These are phyloP conservation scores for Mallotus repandus DNA, from an alignment of 441 rosid species.

Conservation along the genomic window DNA sequence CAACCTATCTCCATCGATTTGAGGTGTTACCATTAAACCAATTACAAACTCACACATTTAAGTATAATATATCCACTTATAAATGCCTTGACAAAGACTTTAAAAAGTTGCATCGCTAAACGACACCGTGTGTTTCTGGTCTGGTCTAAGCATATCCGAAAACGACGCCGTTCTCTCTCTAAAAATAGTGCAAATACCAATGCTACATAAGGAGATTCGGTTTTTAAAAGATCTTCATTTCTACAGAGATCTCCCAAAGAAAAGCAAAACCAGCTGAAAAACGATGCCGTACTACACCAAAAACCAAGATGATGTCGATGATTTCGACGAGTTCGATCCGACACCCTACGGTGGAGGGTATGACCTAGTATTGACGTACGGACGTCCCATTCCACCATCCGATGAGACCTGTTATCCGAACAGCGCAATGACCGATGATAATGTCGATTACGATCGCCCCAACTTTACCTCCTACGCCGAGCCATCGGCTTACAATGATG, in stretches of 20 bases:
- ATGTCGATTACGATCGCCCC: slow-evolving; percentile 58
- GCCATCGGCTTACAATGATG: slow-evolving; percentile 65
- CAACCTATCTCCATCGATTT: too few species aligned
- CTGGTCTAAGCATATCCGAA: too few species aligned
- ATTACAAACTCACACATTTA: too few species aligned
- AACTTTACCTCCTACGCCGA: slow-evolving; percentile 47
- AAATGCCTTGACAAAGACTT: too few species aligned
- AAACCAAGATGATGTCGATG: slow-evolving; percentile 49
- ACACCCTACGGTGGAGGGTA: slow-evolving; percentile 88
- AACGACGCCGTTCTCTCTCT: too few species aligned
- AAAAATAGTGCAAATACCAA: too few species aligned
- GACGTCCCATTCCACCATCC: slow-evolving; percentile 67
- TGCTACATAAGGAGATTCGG: too few species aligned
- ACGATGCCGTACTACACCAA: slow-evolving; percentile 68
- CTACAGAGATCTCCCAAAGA: neutral
- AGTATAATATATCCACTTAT: too few species aligned
- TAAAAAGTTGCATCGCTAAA: too few species aligned
- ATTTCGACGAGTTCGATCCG: slow-evolving; percentile 79
- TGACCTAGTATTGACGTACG: slow-evolving; percentile 58
- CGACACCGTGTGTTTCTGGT: too few species aligned
- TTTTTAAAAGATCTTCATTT: neutral
- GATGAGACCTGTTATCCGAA: slow-evolving; percentile 58
- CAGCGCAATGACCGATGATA: slow-evolving; percentile 15
- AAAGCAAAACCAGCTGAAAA: neutral
- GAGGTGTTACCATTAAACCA: too few species aligned